Conservation (phyloP, 768 basidiomycete species). For the Leccinum boreale region DNA sequence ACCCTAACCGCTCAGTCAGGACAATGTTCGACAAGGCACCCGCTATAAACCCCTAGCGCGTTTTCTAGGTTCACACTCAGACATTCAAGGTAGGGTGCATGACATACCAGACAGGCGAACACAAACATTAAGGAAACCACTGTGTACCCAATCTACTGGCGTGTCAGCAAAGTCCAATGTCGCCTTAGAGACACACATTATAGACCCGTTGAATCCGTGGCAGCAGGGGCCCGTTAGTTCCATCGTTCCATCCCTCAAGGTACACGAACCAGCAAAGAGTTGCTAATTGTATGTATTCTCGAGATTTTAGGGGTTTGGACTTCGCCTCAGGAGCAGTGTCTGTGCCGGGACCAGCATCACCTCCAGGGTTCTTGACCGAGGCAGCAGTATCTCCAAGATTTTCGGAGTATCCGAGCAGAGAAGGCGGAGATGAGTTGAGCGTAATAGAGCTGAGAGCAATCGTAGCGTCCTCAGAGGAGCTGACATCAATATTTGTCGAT, state of each 20-base stretch:
- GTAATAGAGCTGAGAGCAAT: conserved; percentile 2
- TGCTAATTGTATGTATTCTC: conserved; percentile 44
- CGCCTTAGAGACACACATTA: conserved; percentile 30
- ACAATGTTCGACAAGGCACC: conserved; percentile 46
- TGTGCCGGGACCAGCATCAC: not conserved
- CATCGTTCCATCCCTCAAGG: conserved; percentile 77
- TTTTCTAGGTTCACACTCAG: conserved; percentile 16
- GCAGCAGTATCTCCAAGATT: not conserved
- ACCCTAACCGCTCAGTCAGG: conserved; percentile 41
- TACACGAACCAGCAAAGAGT: conserved; percentile 57
- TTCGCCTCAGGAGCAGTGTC: conserved; percentile 4
- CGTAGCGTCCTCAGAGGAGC: not conserved
- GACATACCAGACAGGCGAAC: conserved; percentile 40
- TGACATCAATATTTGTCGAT: not conserved
- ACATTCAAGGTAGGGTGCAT: not conserved
- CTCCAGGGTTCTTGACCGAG: not conserved
- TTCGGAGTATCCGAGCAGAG: conserved; percentile 3
- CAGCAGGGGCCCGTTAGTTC: conserved; percentile 68
- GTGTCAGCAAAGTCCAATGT: not conserved
- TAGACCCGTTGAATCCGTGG: conserved; percentile 65
- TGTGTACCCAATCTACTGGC: conserved; percentile 43
- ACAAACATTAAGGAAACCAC: conserved; percentile 59
- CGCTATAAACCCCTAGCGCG: conserved; percentile 38
- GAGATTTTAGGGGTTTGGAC: conserved; percentile 5
- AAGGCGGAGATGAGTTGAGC: not conserved